Conservation (phyloP, 2,329 filamentous ascomycete species). For the Aspergillus unguis region DNA sequence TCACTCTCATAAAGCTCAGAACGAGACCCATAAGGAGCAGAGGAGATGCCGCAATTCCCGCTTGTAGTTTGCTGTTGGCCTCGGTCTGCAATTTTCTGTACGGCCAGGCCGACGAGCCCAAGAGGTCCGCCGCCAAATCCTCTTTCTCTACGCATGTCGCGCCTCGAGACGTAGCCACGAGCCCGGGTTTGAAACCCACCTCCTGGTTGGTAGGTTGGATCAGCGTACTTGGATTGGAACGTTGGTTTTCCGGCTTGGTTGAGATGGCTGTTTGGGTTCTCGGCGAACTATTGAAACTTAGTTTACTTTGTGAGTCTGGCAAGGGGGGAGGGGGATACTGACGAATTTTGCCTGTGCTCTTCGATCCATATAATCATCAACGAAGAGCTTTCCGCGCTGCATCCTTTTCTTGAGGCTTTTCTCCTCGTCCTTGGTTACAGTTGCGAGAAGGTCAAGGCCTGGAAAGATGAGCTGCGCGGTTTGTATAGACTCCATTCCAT, state of each 20-base stretch:
- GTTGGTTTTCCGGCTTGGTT: constrained; percentile 29
- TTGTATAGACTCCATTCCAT: constrained; percentile 40
- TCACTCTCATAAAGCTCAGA: neutral
- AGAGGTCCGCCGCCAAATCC: neutral
- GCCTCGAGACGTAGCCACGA: neutral
- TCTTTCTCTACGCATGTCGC: constrained; percentile 8
- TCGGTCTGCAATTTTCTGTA: neutral
- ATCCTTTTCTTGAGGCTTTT: constrained; percentile 16
- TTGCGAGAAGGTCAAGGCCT: constrained; percentile 33
- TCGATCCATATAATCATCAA: constrained; percentile 51
- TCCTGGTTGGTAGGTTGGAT: constrained; percentile 50
- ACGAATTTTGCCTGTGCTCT: constrained; percentile 48
- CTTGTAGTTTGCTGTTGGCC: neutral
- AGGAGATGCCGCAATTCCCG: neutral
- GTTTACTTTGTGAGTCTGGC: neutral
- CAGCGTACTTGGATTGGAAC: constrained; percentile 49
- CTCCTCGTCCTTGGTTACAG: neutral
- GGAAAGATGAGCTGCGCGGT: constrained; percentile 52
- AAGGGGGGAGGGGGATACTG: constrained; percentile 9
- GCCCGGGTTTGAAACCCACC: neutral
- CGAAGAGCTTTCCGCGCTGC: constrained; percentile 27
- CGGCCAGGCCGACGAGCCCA: neutral
- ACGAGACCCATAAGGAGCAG: neutral
- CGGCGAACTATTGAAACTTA: constrained; percentile 19
- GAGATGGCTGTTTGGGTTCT: constrained; percentile 44